Evolutionary conservation across 169 alveolate genomes (phyloP), one percentile per base, ranked within the genome.

Genomic region (Plasmodium relictum): DNA sequence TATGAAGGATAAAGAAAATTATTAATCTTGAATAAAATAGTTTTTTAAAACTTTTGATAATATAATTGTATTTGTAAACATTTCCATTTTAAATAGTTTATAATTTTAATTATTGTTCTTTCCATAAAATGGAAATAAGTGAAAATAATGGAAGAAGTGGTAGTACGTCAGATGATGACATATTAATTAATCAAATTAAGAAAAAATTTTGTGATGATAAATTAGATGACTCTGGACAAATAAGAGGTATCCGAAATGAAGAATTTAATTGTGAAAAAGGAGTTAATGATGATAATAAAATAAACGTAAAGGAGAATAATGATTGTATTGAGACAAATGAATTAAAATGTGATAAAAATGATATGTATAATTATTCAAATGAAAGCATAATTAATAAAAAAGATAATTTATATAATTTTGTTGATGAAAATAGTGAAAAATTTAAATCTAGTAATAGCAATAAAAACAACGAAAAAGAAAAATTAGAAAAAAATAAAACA

Each of bases 141-240:
- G 90, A 56, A 16, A 69, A 80, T 48, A 16, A 54, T 39, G 41
- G 7, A 24, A 10, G 24, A n/a, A 63, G 66, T 68, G 54, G 41
- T 3, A 54, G 42, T 42, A 68, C 90, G 10, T 80, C 90, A 5
- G 90, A 80, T 37, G 90, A 80, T 41, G 90, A 80, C 7, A 66
- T 80, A 80, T 68, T 80, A 71, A 80, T 80, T 80, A 74, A 80
- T n/a, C 26, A 68, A 16, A 68, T 80, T 80, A 80, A 80, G 71
- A 68, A 80, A 80, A 68, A 80, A 31, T 22, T 7, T 8, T 22
- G 65, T 69, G 14, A 54, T 54, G 7, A 18, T 14, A 76, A 76
- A 61, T 18, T 50, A 63, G 22, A 48, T 8, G 73, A 74, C 61
- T 61, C 73, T 18, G 22, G 54, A 61, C 48, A 12, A 44, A 59